Conservation (phyloP, 345 rosid genomes). For the Orychophragmus violaceus region DNA sequence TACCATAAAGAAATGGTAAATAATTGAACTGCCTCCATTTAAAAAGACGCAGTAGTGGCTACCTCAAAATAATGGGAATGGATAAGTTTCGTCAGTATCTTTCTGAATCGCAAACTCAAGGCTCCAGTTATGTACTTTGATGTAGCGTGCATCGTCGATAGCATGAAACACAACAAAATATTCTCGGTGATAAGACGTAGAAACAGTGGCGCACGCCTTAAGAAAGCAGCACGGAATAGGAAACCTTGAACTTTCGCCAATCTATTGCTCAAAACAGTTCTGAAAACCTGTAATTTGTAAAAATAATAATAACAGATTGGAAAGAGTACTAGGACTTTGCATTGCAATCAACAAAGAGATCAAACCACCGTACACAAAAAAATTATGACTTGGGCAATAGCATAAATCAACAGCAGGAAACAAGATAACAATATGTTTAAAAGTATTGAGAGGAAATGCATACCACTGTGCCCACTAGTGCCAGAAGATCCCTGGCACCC, state of each 20-base stretch:
- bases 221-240: conserved; percentile 93
- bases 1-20: neutral
- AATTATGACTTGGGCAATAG: neutral
- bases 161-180: conserved; percentile 78
- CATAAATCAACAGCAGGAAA: neutral
- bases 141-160: conserved; percentile 76
- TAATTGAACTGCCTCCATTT: neutral
- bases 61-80: conserved; percentile 96
- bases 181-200: conserved; percentile 84
- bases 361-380: neutral
- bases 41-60: conserved; percentile 6
- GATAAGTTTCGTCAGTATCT: conserved; percentile 83
- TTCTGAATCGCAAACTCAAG: conserved; percentile 83
- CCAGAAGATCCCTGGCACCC: conserved; percentile 82
- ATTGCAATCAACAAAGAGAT: neutral
- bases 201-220: conserved; percentile 81
- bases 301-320: neutral
- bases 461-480: conserved; percentile 73
- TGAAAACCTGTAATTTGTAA: conserved; percentile 53
- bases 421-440: neutral
- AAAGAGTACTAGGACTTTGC: conserved; percentile 6
- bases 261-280: conserved; percentile 88
- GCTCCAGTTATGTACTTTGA: conserved; percentile 85
- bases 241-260: conserved; percentile 99
- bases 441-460: conserved; percentile 24